Evolutionary conservation across 257 asterid species (phyloP).

Genomic region (Lithospermum erythrorhizon): DNA sequence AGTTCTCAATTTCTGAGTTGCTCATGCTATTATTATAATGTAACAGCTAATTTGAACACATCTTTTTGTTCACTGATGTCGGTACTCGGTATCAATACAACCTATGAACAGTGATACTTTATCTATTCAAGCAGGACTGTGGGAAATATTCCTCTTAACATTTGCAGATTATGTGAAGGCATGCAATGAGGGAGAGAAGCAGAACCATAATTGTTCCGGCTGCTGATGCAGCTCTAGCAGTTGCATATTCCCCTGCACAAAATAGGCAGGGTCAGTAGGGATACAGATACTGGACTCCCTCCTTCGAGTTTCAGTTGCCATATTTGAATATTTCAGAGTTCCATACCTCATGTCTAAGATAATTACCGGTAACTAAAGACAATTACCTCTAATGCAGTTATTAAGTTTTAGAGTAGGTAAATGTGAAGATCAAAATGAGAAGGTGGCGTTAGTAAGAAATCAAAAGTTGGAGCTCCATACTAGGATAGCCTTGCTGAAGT

Average conservation of each 20-base stretch:
- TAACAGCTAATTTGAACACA: not conserved
- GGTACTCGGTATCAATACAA: not conserved
- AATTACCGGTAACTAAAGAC: no score
- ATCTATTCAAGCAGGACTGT: not conserved
- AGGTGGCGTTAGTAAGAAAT: no score
- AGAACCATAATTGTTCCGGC: slow-evolving; percentile 93
- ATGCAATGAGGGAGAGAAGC: slow-evolving; percentile 10
- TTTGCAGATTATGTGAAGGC: not conserved
- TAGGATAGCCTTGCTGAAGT: no score
- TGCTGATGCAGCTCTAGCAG: slow-evolving; percentile 96
- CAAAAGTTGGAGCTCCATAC: no score
- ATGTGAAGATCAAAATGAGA: no score
- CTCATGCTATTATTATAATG: not conserved
- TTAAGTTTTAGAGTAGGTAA: not conserved
- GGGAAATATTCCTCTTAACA: not conserved
- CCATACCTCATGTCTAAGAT: no score
- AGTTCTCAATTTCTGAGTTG: not conserved
- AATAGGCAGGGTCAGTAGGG: slow-evolving; percentile 14
- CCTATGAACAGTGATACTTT: not conserved
- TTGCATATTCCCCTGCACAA: slow-evolving; percentile 85
- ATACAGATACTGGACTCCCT: not conserved
- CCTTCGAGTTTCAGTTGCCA: no score
- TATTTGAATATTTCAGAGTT: no score
- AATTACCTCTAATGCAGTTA: no score
- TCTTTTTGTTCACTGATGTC: not conserved